Percentiles rank a stretch among this genome's conserved stretches.
These are phyloP conservation scores for Theobroma grandiflorum DNA, from an alignment of 441 rosid genomes.

Conservation along the genomic window DNA sequence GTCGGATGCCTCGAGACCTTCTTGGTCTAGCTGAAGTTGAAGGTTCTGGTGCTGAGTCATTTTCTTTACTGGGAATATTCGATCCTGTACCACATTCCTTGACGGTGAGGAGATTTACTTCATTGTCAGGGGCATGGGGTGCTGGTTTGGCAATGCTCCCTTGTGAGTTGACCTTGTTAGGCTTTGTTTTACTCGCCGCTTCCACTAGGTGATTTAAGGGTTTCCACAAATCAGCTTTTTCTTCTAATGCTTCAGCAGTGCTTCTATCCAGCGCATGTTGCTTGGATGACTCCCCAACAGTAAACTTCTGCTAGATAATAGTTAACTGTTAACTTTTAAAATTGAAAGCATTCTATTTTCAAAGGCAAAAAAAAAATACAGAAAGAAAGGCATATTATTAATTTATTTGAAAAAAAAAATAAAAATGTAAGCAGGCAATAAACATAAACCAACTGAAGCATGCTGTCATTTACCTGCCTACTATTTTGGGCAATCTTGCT, in stretches of 20 bases:
- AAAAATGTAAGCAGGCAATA: not conserved
- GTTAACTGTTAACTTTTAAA: not conserved
- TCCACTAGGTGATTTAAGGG: conserved; percentile 28
- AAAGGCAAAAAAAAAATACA: conserved; percentile 13
- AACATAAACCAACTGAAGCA: conserved; percentile 1
- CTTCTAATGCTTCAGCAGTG: conserved; percentile 7
- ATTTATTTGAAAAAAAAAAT: not conserved
- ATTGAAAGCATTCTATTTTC: not conserved
- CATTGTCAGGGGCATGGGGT: not conserved
- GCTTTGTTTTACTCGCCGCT: conserved; percentile 28
- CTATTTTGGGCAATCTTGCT: conserved; percentile 22
- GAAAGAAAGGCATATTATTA: not conserved
- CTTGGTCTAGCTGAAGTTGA: conserved; percentile 27
- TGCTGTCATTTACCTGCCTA: conserved; percentile 34
- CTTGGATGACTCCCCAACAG: conserved; percentile 15
- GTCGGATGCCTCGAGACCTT: conserved; percentile 14
- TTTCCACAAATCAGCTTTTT: conserved; percentile 32
- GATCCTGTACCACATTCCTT: conserved; percentile 25
- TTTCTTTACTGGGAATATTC: conserved; percentile 18
- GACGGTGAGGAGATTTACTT: not conserved
- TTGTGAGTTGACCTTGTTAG: conserved; percentile 2
- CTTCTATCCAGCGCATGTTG: not conserved
- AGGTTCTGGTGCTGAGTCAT: conserved; percentile 11
- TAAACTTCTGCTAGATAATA: not conserved
- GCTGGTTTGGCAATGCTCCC: not conserved